Evolutionary conservation across 1,284 basidiomycete genomes (phyloP), one percentile per base, ranked within the genome.

Genomic region (Singerocomus inundabilis): DNA sequence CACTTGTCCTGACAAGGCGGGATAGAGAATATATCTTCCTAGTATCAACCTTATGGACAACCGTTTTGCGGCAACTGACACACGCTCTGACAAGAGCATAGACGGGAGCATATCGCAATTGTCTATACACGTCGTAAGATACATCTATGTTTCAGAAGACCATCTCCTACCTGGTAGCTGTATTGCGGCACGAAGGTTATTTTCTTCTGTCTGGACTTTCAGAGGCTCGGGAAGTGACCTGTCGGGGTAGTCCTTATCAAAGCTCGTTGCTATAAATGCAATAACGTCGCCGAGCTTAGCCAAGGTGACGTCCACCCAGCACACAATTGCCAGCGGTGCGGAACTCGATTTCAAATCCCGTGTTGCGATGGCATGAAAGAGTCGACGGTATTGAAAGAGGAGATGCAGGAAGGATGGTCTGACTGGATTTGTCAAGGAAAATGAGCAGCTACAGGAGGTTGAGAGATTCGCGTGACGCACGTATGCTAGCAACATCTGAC

Each of bases 271-370:
- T 26, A 79, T 38, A 7, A 61, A 46, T 5, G 71, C 51, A n/a
- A 70, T 60, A 10, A 74, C 68, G 30, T 75, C 69, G 16, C 75
- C 72, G 5, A 88, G 60, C 56, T 74, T 80, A 5, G 75, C 74
- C n/a, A 89, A 62, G 18, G 87, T 51, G 38, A 74, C 64, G 52
- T 89, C 85, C 6, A 81, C 78, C 82, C 82, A 87, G 59, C 78
- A 84, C 42, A 82, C 66, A 25, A 78, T 54, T 6, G 71, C 62
- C 2, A 70, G 65, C 18, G 67, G 48, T 10, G 57, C 46, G 21
- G 56, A 53, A 11, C 47, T 53, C 18, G 50, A 51, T 12, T 51
- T 45, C 13, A 61, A 48, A 40, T 67, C 60, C 21, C 63, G 64
- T 5, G 67, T 60, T 30, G 77, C 78, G 42, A 80, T 70, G 31